A percentile compares a stretch with the other conserved stretches of the same genome.
These are phyloP conservation scores for Teunomyces panamensis DNA, from an alignment of 805 yeast genomes.

Conservation along the genomic window DNA sequence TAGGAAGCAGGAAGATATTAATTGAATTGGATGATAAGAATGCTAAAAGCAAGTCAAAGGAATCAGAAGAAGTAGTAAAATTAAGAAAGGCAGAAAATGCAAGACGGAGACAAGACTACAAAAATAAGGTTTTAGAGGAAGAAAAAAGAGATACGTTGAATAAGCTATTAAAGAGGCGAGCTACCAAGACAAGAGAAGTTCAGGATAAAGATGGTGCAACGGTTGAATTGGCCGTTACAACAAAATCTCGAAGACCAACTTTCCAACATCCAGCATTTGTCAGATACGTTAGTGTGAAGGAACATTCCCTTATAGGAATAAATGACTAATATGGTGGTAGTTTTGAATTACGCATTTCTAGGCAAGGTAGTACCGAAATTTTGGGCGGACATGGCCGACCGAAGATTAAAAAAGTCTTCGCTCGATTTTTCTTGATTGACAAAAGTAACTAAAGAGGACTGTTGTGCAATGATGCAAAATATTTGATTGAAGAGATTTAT, in stretches of 20 bases:
- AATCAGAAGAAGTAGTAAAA: slow-evolving; percentile 82
- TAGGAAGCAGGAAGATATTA: slow-evolving; percentile 16
- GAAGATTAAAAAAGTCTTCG: not conserved
- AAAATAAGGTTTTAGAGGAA: slow-evolving; percentile 79
- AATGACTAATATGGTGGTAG: not conserved
- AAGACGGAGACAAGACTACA: slow-evolving; percentile 80
- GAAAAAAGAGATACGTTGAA: slow-evolving; percentile 92
- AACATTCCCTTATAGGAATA: slow-evolving; percentile 9
- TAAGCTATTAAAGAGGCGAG: slow-evolving; percentile 79
- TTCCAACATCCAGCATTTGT: slow-evolving; percentile 44
- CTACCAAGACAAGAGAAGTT: slow-evolving; percentile 59
- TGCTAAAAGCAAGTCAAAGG: slow-evolving; percentile 47
- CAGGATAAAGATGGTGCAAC: slow-evolving; percentile 27
- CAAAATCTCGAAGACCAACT: slow-evolving; percentile 43
- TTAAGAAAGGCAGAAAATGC: slow-evolving; percentile 83
- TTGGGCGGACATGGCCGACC: not conserved
- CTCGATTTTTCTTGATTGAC: not conserved
- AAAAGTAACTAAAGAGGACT: not conserved
- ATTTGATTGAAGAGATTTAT: too few relatives aligned
- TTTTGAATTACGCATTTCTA: not conserved
- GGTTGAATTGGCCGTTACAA: slow-evolving; percentile 13
- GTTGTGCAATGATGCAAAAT: too few relatives aligned
- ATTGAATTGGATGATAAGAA: slow-evolving; percentile 29
- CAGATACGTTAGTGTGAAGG: slow-evolving; percentile 34
- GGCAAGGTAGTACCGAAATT: not conserved